Base-by-base conservation (phyloP, 2,329 filamentous ascomycete genomes). In the Cladorrhinum sp. region DNA sequence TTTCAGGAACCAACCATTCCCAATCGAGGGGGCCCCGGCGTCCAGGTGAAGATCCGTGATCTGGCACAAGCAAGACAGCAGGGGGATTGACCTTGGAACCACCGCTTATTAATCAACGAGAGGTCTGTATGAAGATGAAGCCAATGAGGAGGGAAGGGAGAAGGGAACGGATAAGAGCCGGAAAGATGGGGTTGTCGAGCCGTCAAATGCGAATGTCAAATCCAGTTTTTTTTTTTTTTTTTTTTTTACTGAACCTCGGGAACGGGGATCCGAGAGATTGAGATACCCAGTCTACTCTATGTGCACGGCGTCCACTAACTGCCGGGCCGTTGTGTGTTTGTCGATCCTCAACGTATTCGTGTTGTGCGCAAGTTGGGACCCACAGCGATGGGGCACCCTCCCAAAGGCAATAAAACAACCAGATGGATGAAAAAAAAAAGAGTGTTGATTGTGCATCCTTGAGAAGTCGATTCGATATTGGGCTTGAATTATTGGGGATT, bases 1-100 rank as follows among this genome's bases (percentile, higher is more conserved):
- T 39, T 57, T 63, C 61, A 62, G 66, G 62, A 65, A 66, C 61
- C 62, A 65, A 46, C 61, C 62, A 65, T 65, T 65, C 58, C 65
- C 66, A 62, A 64, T 65, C 62, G 46, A 54, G 62, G 57, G 30
- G 21, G 24, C 50, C 59, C 59, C 64, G 49, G 49, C 26, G 21
- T 21, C 49, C 7, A 2, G 42, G 42, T 16, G n/a, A 46, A 18
- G 42, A 46, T 46, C 42, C 42, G 18, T 46, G 42, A 46, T 46
- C 42, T 46, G 42, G 42, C 42, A 46, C 42, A 46, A 46, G 4
- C 42, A 18, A 46, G n/a, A 18, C 33, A 9, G 16, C 16, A 42
- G 36, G 36, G 46, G 18, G 14, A 51, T 26, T 12, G 6, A 16
- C 49, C 21, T 48, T 42, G 54, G 36, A 56, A 48, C 36, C 36